Percentiles rank a stretch among this genome's conserved stretches.
Conservation (phyloP, 805 yeast species). For the Pichia paraexigua region DNA sequence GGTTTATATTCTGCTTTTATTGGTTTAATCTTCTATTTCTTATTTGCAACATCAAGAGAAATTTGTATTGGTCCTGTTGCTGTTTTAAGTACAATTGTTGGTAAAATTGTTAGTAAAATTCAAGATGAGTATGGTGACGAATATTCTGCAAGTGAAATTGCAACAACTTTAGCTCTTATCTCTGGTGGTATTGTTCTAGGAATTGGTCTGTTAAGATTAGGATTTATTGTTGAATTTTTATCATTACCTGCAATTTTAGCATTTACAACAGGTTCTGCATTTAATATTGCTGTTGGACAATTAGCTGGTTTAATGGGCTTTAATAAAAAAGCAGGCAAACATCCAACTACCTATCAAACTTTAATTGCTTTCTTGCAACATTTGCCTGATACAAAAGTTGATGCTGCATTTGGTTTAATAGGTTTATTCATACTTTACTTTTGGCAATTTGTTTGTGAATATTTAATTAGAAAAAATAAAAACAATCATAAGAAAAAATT, state of each 20-base stretch:
- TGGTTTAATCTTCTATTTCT: slow-evolving; percentile 80
- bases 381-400: slow-evolving; percentile 55
- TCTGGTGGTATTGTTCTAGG: slow-evolving; percentile 84
- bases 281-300: slow-evolving; percentile 74
- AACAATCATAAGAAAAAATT: slow-evolving; percentile 51
- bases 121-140: slow-evolving; percentile 32
- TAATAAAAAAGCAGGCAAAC: slow-evolving; percentile 56
- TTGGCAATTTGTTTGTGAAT: slow-evolving; percentile 60
- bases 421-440: slow-evolving; percentile 60
- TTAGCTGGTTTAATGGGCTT: slow-evolving; percentile 81
- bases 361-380: slow-evolving; percentile 65
- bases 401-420: slow-evolving; percentile 85
- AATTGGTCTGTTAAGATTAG: slow-evolving; percentile 72
- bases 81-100: slow-evolving; percentile 85
- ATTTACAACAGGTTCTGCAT: slow-evolving; percentile 91
- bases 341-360: slow-evolving; percentile 60
- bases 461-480: slow-evolving; percentile 54
- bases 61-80: slow-evolving; percentile 96
- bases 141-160: slow-evolving; percentile 61
- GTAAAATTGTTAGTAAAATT: slow-evolving; percentile 64
- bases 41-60: slow-evolving; percentile 94
- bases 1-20: slow-evolving; percentile 88
- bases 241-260: slow-evolving; percentile 90
- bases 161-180: slow-evolving; percentile 69
- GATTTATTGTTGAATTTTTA: slow-evolving; percentile 80